Percentiles rank a stretch among this genome's conserved stretches.
phyloP scores from a whole-genome alignment of 2,329 filamentous ascomycete genomes.

The Polychaeton citri region DNA sequence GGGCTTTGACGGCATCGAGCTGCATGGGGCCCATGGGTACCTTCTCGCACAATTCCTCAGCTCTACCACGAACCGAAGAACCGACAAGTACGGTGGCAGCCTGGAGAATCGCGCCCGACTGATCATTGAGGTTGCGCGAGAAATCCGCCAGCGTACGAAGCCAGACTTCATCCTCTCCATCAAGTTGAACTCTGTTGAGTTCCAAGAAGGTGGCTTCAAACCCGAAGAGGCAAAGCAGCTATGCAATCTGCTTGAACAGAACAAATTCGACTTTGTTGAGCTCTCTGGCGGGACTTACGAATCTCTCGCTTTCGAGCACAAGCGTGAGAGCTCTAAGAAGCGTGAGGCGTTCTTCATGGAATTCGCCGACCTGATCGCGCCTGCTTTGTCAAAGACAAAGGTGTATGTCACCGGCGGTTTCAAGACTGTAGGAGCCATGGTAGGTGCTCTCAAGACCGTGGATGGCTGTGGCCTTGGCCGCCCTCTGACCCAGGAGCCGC shows the following conservation, averaged over 20 bases:
- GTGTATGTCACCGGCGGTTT: slow-evolving; percentile 48
- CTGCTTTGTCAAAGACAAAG: slow-evolving; percentile 38
- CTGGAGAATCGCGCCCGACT: slow-evolving; percentile 30
- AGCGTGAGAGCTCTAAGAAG: slow-evolving; percentile 41
- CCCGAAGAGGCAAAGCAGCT: slow-evolving; percentile 38
- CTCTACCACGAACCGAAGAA: slow-evolving; percentile 28
- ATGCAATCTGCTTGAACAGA: slow-evolving; percentile 35
- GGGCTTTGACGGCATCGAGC: slow-evolving; percentile 41
- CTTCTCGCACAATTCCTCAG: slow-evolving; percentile 34
- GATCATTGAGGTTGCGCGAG: slow-evolving; percentile 27
- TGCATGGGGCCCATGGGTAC: slow-evolving; percentile 34
- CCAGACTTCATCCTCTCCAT: slow-evolving; percentile 36
- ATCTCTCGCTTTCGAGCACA: slow-evolving; percentile 33
- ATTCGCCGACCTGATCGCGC: slow-evolving; percentile 41
- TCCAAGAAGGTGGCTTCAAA: slow-evolving; percentile 39
- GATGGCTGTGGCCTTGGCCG: slow-evolving; percentile 49
- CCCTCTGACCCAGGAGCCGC: slow-evolving; percentile 39
- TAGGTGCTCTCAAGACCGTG: slow-evolving; percentile 41
- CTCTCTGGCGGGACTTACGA: slow-evolving; percentile 49
- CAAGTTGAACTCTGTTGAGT: slow-evolving; percentile 47
- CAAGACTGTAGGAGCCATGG: slow-evolving; percentile 43
- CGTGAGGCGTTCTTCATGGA: slow-evolving; percentile 47
- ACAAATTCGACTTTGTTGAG: slow-evolving; percentile 45
- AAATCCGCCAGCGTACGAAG: slow-evolving; percentile 23
- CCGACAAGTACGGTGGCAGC: slow-evolving; percentile 31